phyloP scores from a whole-genome alignment of 768 basidiomycete genomes.

The Neoboletus brunneissimus region DNA sequence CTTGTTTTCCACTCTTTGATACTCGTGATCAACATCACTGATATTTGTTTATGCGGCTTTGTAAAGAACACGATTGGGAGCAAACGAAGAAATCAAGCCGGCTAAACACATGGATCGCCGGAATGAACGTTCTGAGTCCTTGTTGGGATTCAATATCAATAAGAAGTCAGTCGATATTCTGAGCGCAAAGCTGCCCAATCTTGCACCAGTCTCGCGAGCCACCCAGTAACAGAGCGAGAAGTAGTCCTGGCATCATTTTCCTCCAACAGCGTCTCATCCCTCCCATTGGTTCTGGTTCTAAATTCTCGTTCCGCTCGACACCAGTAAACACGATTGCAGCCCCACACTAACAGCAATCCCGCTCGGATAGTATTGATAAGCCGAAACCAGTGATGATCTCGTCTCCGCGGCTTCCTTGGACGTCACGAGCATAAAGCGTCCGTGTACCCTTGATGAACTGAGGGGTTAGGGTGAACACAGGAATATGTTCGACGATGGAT shows the following conservation, averaged over 20 bases:
- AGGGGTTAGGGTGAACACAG: background rate
- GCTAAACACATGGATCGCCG: background rate
- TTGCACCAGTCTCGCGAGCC: background rate
- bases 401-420: background rate
- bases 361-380: too few species aligned
- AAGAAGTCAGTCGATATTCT: background rate
- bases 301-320: too few species aligned
- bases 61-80: too few species aligned
- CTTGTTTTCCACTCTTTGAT: background rate
- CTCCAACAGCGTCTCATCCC: background rate
- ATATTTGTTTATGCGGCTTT: too few species aligned
- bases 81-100: background rate
- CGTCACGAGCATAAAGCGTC: background rate
- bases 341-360: too few species aligned
- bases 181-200: background rate
- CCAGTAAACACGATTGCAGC: too few species aligned
- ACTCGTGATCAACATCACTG: background rate
- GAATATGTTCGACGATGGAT: background rate
- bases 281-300: background rate
- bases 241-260: background rate
- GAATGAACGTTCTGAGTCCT: background rate
- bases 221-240: background rate
- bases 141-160: too few species aligned
- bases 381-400: too few species aligned
- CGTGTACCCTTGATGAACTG: background rate